Percentiles rank a stretch among this genome's conserved stretches.
Conservation (phyloP, 768 basidiomycete genomes). For the Multifurca ochricompacta region DNA sequence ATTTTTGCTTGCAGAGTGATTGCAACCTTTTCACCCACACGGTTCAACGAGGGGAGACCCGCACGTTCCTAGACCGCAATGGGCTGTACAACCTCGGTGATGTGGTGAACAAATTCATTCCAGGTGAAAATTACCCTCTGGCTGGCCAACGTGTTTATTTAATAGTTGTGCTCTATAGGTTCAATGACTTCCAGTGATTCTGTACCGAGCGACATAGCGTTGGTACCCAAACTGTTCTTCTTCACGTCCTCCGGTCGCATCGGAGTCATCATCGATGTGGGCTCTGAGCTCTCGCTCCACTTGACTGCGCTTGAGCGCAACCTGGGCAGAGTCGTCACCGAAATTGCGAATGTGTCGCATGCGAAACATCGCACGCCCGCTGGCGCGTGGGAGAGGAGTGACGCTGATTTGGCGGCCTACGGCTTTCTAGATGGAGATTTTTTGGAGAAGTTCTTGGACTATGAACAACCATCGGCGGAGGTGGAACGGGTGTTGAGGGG, state of each 20-base stretch:
- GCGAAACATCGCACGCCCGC: slow-evolving; percentile 65
- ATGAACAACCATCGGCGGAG: slow-evolving; percentile 32
- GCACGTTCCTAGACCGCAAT: slow-evolving; percentile 46
- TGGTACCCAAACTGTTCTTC: slow-evolving; percentile 58
- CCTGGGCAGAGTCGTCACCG: slow-evolving; percentile 45
- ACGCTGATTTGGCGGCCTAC: slow-evolving; percentile 45
- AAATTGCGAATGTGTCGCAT: slow-evolving; percentile 51
- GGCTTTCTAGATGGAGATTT: slow-evolving; percentile 91
- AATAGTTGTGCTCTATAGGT: slow-evolving; percentile 47
- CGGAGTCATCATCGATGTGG: slow-evolving; percentile 59
- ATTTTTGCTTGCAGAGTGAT: slow-evolving; percentile 39
- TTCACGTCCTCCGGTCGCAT: slow-evolving; percentile 76
- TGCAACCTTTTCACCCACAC: slow-evolving; percentile 61
- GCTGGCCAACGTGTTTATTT: too few relatives aligned
- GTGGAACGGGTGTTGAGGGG: slow-evolving; percentile 52
- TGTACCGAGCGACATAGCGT: slow-evolving; percentile 30
- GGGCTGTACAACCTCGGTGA: slow-evolving; percentile 75
- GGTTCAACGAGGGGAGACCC: slow-evolving; percentile 36
- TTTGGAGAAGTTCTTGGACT: slow-evolving; percentile 55
- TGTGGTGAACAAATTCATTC: slow-evolving; percentile 64
- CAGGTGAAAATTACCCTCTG: slow-evolving; percentile 41
- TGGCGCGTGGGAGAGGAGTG: slow-evolving; percentile 45
- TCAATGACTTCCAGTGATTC: slow-evolving; percentile 41
- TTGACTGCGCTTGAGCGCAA: slow-evolving; percentile 73
- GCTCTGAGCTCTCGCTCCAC: slow-evolving; percentile 44